phyloP scores from a whole-genome alignment of 2,329 filamentous ascomycete species.

The Raffaelea ambrosiae region DNA sequence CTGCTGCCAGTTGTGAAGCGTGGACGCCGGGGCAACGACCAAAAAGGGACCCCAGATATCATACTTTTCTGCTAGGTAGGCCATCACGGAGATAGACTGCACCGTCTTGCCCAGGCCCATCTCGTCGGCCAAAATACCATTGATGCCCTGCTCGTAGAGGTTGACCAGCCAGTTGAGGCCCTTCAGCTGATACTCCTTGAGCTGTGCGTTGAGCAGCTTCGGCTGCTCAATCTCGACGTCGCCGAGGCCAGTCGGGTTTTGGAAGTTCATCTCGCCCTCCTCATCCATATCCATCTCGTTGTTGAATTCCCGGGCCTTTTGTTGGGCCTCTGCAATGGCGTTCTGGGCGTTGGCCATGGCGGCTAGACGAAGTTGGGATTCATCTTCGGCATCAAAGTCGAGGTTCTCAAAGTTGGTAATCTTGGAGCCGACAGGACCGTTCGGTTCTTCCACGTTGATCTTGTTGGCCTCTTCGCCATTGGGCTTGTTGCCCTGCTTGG shows the following conservation, averaged over 20 bases:
- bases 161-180: slow-evolving; percentile 99
- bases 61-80: slow-evolving; percentile 92
- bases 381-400: slow-evolving; percentile 92
- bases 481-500: slow-evolving; percentile 25
- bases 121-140: slow-evolving; percentile 95
- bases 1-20: slow-evolving; percentile 98
- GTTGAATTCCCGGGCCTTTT: slow-evolving; percentile 90
- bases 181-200: slow-evolving; percentile 99
- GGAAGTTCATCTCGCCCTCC: slow-evolving; percentile 98
- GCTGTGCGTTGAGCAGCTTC: slow-evolving; percentile 82
- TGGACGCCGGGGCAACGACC: slow-evolving; percentile 92
- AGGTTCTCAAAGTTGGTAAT: slow-evolving; percentile 92
- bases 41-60: slow-evolving; percentile 98
- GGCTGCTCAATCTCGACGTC: slow-evolving; percentile 93
- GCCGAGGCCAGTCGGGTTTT: slow-evolving; percentile 91
- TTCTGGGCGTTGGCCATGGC: slow-evolving; percentile 95
- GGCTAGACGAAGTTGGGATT: slow-evolving; percentile 68
- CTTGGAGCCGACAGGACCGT: slow-evolving; percentile 52
- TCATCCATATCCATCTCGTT: slow-evolving; percentile 67
- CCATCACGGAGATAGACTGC: slow-evolving; percentile 98
- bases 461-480: slow-evolving; percentile 23
- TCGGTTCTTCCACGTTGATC: slow-evolving; percentile 42
- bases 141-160: slow-evolving; percentile 98
- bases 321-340: slow-evolving; percentile 88
- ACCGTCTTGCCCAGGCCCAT: slow-evolving; percentile 99